Conservation (phyloP, 352 stramenopile genomes). For the Globisporangium paroecandrum region DNA sequence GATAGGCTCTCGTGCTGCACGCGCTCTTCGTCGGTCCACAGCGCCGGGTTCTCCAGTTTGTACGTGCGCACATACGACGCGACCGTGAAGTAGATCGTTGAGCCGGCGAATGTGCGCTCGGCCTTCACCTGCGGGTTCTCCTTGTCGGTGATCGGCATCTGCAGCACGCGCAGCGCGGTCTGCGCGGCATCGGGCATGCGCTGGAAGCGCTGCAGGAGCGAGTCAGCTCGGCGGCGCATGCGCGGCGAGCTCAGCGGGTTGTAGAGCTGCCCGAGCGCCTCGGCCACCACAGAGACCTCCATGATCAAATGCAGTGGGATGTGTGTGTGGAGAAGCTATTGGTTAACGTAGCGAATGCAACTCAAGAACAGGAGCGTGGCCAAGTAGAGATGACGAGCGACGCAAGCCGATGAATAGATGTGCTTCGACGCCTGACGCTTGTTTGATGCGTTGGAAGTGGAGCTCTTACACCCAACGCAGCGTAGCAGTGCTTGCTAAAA, state of each 20-base stretch:
- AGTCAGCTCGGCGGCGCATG: constrained; percentile 69
- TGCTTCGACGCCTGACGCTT: constrained; percentile 3
- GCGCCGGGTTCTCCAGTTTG: constrained; percentile 53
- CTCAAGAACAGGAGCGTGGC: not conserved
- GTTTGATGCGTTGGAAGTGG: not conserved
- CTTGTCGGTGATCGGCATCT: constrained; percentile 40
- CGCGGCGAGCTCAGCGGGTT: constrained; percentile 61
- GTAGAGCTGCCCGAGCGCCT: constrained; percentile 73
- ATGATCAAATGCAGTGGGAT: constrained; percentile 21
- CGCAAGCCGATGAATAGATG: not conserved
- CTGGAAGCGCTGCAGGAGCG: constrained; percentile 71
- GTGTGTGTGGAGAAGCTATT: not conserved
- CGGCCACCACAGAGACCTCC: constrained; percentile 46
- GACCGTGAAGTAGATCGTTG: constrained; percentile 70
- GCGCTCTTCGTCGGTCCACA: constrained; percentile 51
- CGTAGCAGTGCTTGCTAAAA: no score
- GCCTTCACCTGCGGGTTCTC: constrained; percentile 33
- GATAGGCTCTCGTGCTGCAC: constrained; percentile 49
- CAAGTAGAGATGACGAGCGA: not conserved
- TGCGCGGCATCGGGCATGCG: constrained; percentile 59
- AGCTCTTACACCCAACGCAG: not conserved
- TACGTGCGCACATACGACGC: constrained; percentile 68
- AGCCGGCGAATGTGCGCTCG: constrained; percentile 66
- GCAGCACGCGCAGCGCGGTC: constrained; percentile 53
- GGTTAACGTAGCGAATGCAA: not conserved